Percentiles rank a stretch among this genome's conserved stretches.
Evolutionary conservation across 78 protist species (phyloP).

Genomic region (Isochrysis galbana): DNA sequence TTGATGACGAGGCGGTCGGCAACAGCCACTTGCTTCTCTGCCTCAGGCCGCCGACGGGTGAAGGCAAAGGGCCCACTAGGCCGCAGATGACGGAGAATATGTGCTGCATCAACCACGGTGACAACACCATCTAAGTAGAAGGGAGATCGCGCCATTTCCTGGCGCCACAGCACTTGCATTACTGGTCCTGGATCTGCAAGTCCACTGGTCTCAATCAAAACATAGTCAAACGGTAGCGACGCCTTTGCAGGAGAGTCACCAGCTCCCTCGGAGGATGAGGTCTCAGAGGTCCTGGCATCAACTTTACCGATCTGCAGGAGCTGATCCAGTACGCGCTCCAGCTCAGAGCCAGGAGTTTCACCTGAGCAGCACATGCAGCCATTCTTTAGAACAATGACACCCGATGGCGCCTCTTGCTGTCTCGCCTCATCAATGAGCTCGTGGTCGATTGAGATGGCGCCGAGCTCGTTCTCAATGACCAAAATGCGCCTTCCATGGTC

Average conservation of each 20-base stretch:
- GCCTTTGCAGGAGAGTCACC: background rate
- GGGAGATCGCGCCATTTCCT: slow-evolving; percentile 17
- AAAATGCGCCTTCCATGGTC: slow-evolving; percentile 49
- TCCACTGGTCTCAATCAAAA: slow-evolving; percentile 55
- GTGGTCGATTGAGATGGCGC: slow-evolving; percentile 40
- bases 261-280: background rate
- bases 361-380: slow-evolving; percentile 60
- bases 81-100: background rate
- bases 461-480: slow-evolving; percentile 37
- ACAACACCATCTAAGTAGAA: slow-evolving; percentile 3
- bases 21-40: background rate
- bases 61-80: background rate
- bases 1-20: background rate
- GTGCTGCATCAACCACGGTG: background rate
- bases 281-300: background rate
- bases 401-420: background rate
- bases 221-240: slow-evolving; percentile 38
- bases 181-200: slow-evolving; percentile 29
- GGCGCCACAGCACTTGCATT: background rate
- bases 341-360: slow-evolving; percentile 35
- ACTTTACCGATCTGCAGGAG: background rate
- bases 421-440: background rate
- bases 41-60: background rate
- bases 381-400: slow-evolving; percentile 40
- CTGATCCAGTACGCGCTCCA: slow-evolving; percentile 54